Evolutionary conservation across 2,329 filamentous ascomycete genomes (phyloP).

Genomic region (Zalaria obscura): DNA sequence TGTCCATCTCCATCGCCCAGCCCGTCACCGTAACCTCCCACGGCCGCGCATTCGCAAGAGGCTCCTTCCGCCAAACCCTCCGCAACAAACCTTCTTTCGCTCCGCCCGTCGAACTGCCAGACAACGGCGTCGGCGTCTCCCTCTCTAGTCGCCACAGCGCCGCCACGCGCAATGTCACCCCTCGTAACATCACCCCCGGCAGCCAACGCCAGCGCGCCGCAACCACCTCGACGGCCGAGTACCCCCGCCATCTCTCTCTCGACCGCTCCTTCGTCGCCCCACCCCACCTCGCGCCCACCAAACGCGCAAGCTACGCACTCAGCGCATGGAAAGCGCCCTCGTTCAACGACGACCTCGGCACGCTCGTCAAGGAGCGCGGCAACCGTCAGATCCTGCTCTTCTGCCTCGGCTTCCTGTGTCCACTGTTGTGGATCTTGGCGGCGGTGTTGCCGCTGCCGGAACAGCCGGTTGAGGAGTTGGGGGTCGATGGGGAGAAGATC

Average conservation of each 20-base stretch:
- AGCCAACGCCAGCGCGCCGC: neutral
- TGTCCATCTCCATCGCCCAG: conserved; percentile 4
- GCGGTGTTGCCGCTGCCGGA: conserved; percentile 19
- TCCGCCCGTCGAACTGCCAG: too few relatives aligned
- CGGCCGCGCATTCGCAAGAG: neutral
- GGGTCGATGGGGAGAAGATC: conserved; percentile 5
- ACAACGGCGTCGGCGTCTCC: too few relatives aligned
- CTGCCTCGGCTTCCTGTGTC: conserved; percentile 19
- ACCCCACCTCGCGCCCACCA: conserved; percentile 15
- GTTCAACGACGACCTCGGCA: conserved; percentile 19
- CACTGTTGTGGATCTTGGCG: conserved; percentile 20
- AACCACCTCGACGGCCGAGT: conserved; percentile 1
- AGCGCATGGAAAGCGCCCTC: conserved; percentile 18
- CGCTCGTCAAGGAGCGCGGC: conserved; percentile 15
- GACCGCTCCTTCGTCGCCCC: conserved; percentile 9
- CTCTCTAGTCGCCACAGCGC: neutral
- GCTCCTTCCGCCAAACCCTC: conserved; percentile 1
- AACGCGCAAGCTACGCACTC: conserved; percentile 10
- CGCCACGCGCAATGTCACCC: neutral
- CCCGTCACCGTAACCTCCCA: neutral
- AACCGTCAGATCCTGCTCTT: conserved; percentile 22
- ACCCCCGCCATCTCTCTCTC: conserved; percentile 2
- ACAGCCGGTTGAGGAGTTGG: conserved; percentile 10
- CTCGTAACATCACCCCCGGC: neutral
- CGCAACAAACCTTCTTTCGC: conserved; percentile 3